Evolutionary conservation across 148 eudicot genomes (phyloP), one percentile per base, ranked within the genome.

Genomic region (Heliamphora exappendiculata): DNA sequence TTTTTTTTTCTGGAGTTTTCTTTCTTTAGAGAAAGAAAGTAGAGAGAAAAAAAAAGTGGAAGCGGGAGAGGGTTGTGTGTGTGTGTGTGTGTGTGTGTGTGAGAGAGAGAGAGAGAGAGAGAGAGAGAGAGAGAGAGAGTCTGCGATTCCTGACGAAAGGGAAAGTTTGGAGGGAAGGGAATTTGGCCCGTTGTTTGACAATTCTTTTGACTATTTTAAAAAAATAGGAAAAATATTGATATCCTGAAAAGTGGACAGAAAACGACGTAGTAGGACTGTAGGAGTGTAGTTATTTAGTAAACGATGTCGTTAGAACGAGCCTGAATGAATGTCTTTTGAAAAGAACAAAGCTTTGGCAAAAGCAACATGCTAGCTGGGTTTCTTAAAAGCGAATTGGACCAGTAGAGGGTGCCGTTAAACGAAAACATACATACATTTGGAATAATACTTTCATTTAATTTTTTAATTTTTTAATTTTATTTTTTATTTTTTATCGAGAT

Each of bases 111-210:
- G 50, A 20, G 42, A 47, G 54, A 17, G 59, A 44, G 54, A 50
- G 24, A 29, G 26, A 33, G 75, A 8, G 17, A 44, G 17, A 3
- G 24, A 10, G 37, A 42, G 70, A 12, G 73, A 73, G 58, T 78
- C 54, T 45, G 75, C 68, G 54, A 7, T 44, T 69, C 53, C 75
- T 67, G 54, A 71, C 53, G 58, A 73, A 42, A 68, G 75, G 47
- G 42, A 66, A 29, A 72, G 67, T 78, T 65, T 77, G 80, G 84
- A 73, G 75, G 78, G 80, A 77, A 72, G 64, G 37, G 65, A 39
- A 44, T 37, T 9, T 41, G 54, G 72, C 74, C 24, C 62, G 39
- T 50, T 42, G 31, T 63, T 44, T 47, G 59, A 22, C 28, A 51
- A 59, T 75, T 55, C 41, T n/a, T 67, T 76, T 76, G 79, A 76